phyloP scores from a whole-genome alignment of 2,329 filamentous ascomycete species.

The Alternaria triticina region DNA sequence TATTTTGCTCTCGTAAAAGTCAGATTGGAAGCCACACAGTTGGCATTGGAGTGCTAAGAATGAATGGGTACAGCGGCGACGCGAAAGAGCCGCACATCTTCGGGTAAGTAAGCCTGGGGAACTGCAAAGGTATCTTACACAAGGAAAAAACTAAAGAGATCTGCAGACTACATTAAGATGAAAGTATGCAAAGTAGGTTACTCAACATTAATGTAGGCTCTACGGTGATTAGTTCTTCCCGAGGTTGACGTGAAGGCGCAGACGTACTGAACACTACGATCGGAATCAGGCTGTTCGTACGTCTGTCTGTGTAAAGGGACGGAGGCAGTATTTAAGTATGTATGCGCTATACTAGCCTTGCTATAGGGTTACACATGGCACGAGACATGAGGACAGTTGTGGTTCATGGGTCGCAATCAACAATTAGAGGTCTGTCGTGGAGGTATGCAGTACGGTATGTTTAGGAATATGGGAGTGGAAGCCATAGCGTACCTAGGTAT shows the following conservation, averaged over 20 bases:
- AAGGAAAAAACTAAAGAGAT: neutral
- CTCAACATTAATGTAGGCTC: neutral
- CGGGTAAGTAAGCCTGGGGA: neutral
- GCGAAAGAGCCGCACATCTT: neutral
- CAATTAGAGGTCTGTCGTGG: neutral
- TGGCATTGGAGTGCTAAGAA: neutral
- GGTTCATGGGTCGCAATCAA: neutral
- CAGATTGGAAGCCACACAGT: neutral
- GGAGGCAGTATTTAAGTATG: neutral
- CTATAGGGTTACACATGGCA: neutral
- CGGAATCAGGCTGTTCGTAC: neutral
- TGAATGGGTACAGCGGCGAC: neutral
- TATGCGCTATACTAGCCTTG: neutral
- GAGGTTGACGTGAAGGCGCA: neutral
- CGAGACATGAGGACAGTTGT: neutral
- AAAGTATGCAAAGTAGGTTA: neutral
- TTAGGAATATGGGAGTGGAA: neutral
- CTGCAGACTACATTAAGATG: neutral
- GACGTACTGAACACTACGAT: neutral
- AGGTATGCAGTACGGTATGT: neutral
- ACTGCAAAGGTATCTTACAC: neutral
- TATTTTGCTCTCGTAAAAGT: neutral
- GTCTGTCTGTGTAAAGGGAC: neutral
- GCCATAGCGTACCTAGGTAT: neutral
- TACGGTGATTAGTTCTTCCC: neutral